phyloP scores from a whole-genome alignment of 1,284 basidiomycete genomes.

The Pisolithus thermaeus region DNA sequence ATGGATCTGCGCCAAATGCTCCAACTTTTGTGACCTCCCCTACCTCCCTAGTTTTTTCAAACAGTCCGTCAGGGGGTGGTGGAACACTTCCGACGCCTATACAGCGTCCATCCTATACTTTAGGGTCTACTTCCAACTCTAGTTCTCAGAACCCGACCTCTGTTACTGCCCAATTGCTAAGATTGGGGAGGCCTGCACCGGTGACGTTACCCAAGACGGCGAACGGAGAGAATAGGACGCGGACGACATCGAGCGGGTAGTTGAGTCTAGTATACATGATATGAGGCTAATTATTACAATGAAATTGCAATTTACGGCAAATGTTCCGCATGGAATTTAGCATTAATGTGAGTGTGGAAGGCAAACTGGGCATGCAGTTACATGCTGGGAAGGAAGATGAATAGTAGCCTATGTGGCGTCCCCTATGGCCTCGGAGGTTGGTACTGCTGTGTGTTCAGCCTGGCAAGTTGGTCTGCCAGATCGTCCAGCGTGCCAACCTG shows the following conservation, averaged over 20 bases:
- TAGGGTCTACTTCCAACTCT: constrained; percentile 5
- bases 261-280: not conserved
- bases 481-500: constrained; percentile 71
- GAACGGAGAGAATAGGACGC: not conserved
- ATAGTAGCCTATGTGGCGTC: not conserved
- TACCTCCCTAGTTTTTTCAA: constrained; percentile 7
- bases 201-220: not conserved
- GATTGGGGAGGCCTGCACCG: constrained; percentile 5
- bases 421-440: not conserved
- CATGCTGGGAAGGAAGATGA: not conserved
- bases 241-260: not conserved
- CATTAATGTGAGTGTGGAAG: not conserved
- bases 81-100: constrained; percentile 9
- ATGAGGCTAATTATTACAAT: not conserved
- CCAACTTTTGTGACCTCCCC: not conserved
- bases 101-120: constrained; percentile 11
- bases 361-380: too few relatives aligned
- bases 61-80: constrained; percentile 7
- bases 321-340: not conserved
- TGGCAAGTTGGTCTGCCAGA: constrained; percentile 69
- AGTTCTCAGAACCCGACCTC: not conserved
- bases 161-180: constrained; percentile 1
- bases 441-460: constrained; percentile 11
- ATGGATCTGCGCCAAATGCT: constrained; percentile 3
- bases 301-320: not conserved